Evolutionary conservation across 2,329 filamentous ascomycete genomes (phyloP), one percentile per base, ranked within the genome.

Genomic region (Ambrosiella xylebori): DNA sequence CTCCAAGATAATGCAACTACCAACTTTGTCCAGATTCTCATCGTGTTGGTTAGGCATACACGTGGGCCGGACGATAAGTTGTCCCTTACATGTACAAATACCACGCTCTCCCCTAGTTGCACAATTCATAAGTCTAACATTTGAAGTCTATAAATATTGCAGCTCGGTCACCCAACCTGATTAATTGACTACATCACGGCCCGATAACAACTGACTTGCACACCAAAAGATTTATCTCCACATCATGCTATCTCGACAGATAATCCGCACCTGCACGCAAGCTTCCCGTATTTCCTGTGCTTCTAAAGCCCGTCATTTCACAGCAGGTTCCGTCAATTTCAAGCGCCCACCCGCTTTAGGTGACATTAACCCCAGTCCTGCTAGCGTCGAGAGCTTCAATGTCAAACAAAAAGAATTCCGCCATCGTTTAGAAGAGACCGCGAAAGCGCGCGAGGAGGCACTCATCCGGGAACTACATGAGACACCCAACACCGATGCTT

Each of bases 331-430:
- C 36, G 54, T 36, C 41, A 47, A 54, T 19, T 11, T 79, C 58
- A 64, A 62, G 62, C 76, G 74, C 60, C 74, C 82, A 17, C 93
- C 93, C n/a, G 82, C 85, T 41, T 80, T 98, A 64, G 85, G 86
- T 68, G 90, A 98, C 71, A 82, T 98, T 65, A 74, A 85, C 76
- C 70, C 72, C 15, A 68, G 70, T 51, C 80, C 84, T 54, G 76
- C 86, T 62, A 80, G 81, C 62, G 83, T 86, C 63, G 76, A 82
- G 57, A 75, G 78, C 59, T 98, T 97, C 77, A 88, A 86, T 68
- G 73, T 77, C 66, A 88, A 85, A 71, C 90, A 95, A 74, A 85
- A 84, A 71, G 78, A 83, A 66, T 97, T 96, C 73, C 86, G 93
- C 68, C 83, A 90, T 71, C 81, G 86, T 69, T 75, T 95, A 66